Base-by-base conservation (phyloP, 805 yeast genomes). In the Cyberlindnera mrakii region DNA sequence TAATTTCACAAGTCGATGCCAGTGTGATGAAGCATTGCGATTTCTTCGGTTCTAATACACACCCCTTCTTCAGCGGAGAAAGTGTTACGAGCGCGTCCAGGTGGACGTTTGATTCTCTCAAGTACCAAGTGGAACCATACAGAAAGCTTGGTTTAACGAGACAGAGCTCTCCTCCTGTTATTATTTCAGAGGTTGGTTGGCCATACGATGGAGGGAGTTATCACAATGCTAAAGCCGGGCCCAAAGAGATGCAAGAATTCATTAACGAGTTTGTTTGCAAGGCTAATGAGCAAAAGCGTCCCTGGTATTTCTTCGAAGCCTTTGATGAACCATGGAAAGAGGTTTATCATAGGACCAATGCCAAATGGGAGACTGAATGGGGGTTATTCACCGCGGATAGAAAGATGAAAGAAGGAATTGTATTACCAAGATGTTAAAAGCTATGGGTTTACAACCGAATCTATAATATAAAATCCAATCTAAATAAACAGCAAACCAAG, bases 251-350 rank as follows among this genome's bases (percentile, higher is more conserved):
- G 52, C 78, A 77, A 43, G 47, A 45, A 6, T 80, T 82, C 45
- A 47, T 81, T 43, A 59, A 70, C 39, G 62, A 63, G 5, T 82
- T 80, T 77, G 55, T 77, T 1, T 79, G 86, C 53, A 60, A 62
- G 3, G 64, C 70, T 4, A 62, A 65, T 14, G 51, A 62, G 2
- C 41, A 55, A 15, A 56, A 60, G 8, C 60, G 68, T 17, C 73
- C 70, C 1, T 80, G 82, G 77, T 80, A 67, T 47, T 80, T 70
- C 62, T 80, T 78, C 53, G 86, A 81, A 53, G 87, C 85, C 0
- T 81, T 78, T 61, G 86, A 82, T 62, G 85, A 80, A 53, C 85
- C 85, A 0, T 80, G 86, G 86, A 82, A 80, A 50, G 57, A 62
- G 37, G 58, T 76, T 1, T 79, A 73, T 57, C 70, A 77, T 53